Base-by-base conservation (phyloP, 139 green algal genomes). In the Coelastrella sp. region DNA sequence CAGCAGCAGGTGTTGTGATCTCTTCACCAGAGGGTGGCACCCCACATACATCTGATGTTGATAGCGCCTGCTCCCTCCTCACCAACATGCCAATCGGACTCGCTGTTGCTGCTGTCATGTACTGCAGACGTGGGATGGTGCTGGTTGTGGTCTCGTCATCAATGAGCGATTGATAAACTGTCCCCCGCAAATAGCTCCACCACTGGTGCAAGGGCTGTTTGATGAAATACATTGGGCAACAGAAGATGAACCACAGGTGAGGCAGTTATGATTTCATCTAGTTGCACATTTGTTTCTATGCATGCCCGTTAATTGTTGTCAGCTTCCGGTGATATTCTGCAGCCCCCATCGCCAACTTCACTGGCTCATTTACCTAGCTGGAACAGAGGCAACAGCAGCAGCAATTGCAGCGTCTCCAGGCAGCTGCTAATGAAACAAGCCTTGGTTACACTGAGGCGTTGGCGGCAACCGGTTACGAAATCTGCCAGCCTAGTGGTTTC, bases 101-200 rank as follows among this genome's bases (percentile, higher is more conserved):
- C 56, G 54, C 68, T 79, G 54, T 54, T 77, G 80, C 61, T 73
- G 77, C 77, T 83, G 77, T 10, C 22, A 8, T 58, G 8, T 0
- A 20, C 23, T 60, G 32, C 23, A 97, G 95, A 93, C 92, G 0
- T 95, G 94, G 91, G 75, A 86, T 19, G 90, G 83, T 10, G 19
- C 87, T 2, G 90, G 87, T 73, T 96, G 93, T 5, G 97, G 92
- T 4, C 90, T 99, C 57, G 20, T 99, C 3, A 22, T 99, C 7
- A 98, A 94, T 80, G 98, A 99, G 92, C 94, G 97, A 0, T 87
- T 99, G 23, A 92, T 99, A 82, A 99, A 99, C 93, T 93, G 92
- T 68, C 97, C 97, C 7, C 96, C 96, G 0, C 93, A 97, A 91
- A 83, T 99, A 22, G 94, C 94, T 6, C 95, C 97, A 16, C 98